Evolutionary conservation across 495 filamentous ascomycete genomes (phyloP).

Genomic region (Venustampulla echinocandica): DNA sequence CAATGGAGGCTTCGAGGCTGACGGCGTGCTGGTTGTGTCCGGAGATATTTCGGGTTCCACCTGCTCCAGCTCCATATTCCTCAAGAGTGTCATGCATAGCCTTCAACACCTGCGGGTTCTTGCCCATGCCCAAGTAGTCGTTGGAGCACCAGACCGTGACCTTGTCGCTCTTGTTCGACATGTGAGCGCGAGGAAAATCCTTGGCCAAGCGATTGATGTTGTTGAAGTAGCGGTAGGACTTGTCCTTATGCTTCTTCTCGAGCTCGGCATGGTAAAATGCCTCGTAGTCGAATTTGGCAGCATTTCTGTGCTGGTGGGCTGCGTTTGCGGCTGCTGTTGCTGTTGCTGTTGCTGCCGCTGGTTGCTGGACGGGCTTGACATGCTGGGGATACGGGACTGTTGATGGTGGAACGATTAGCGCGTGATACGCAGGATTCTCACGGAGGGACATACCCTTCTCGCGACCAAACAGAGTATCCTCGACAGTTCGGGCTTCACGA

Average conservation of each 20-base stretch:
- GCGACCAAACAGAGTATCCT: constrained; percentile 49
- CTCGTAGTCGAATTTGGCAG: constrained; percentile 75
- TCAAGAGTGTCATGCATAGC: constrained; percentile 93
- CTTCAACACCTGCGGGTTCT: constrained; percentile 78
- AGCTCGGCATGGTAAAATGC: constrained; percentile 80
- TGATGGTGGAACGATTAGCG: constrained; percentile 11
- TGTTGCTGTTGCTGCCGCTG: no score
- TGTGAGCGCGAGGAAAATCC: constrained; percentile 93
- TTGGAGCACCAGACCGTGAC: constrained; percentile 99
- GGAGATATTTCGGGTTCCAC: constrained; percentile 94
- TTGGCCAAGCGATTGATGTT: constrained; percentile 98
- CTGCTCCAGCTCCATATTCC: constrained; percentile 88
- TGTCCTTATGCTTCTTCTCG: constrained; percentile 99
- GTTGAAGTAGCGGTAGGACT: constrained; percentile 99
- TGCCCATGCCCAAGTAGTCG: constrained; percentile 96
- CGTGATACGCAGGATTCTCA: no score
- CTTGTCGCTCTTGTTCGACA: constrained; percentile 71
- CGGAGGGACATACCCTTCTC: constrained; percentile 59
- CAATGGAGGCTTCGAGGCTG: constrained; percentile 70
- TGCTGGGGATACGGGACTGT: constrained; percentile 15
- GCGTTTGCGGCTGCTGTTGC: no score
- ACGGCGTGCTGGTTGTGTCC: constrained; percentile 96
- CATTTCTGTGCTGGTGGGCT: constrained; percentile 14
- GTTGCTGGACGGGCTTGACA: constrained; percentile 12
- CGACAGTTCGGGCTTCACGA: constrained; percentile 63